Evolutionary conservation across 2,329 filamentous ascomycete genomes (phyloP), one percentile per base, ranked within the genome.

Genomic region (Stenocarpella maydis): DNA sequence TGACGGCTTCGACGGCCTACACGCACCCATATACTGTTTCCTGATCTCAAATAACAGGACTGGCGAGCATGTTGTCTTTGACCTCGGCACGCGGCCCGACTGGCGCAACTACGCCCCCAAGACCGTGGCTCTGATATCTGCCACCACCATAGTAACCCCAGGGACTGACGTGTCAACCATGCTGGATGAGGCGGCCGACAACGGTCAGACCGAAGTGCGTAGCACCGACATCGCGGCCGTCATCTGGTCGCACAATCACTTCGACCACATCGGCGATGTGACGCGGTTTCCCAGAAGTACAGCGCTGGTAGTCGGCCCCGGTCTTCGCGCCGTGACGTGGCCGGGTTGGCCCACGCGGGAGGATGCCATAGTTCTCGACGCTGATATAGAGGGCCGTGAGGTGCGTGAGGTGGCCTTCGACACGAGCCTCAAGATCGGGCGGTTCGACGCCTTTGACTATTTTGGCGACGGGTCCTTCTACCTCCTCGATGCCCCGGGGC

Each of bases 261-360:
- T 79, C 69, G 84, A 87, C 73, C 86, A 88, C 72, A 81, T 78
- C n/a, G 86, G 85, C 1, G 81, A 86, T 67, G 77, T 80, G 1
- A 77, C 78, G 4, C 75, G 72, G 0, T 87, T 87, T 58, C 81
- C 82, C 0, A 8, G 74, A 0, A 75, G 69, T 9, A 84, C 83
- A 2, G 76, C 79, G 4, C 72, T 87, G 1, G 73, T 87, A 31
- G 83, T 86, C 3, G 86, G 86, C 0, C 81, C 84, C 1, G 85
- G 84, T 0, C 82, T 85, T 74, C 81, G 79, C 41, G 71, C 77
- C 4, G 70, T 70, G 0, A 77, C 82, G 58, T 70, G 81, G 10
- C 85, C 85, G 0, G 83, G 82, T 0, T 85, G 80, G 68, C 85
- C 85, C 0, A 61, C 71, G 4, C 76, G 78, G n/a, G 71, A 72